Base-by-base conservation (phyloP, 1,139 yeast genomes). In the Pneumocystis wakefieldiae region DNA sequence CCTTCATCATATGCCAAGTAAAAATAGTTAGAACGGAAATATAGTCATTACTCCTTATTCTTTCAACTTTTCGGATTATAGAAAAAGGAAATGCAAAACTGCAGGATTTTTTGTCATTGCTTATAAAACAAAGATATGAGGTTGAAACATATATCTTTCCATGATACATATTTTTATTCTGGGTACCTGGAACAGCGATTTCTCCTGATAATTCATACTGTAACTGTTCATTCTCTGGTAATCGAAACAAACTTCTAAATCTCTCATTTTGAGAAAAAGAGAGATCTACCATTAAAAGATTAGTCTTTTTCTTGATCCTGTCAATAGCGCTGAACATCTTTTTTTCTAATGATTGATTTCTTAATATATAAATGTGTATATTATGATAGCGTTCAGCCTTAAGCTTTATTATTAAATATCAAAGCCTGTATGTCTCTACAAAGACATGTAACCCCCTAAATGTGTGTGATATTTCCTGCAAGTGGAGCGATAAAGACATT, bases 11-110 rank as follows among this genome's bases (percentile, higher is more conserved):
- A 62, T 87, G 85, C 67, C 85, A 84, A 1, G 95, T 82, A 5
- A 81, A 79, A 28, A 91, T 75, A n/a, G 83, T 76, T 32, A 92
- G 77, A 1, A 95, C 90, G 75, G 89, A 87, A n/a, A 87, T 85
- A 71, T 84, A 86, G 1, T 87, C 80, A 64, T 83, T 80, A 1
- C 89, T 80, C 1, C 94, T 92, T 36, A 89, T 78, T 63, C 97
- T 78, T 72, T 92, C 97, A 35, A 92, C 95, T 67, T 90, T 85
- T 70, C 87, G 84, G 48, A 94, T 76, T 0, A 96, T 82, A 8
- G 92, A 83, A 61, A 92, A 75, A 67, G 94, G 95, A 60, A 92
- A 70, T 1, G 80, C 80, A 71, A 91, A 82, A 10, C 83, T 80
- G 71, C 94, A 87, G 64, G 84, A 81, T 65, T 84, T 79, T 59